Conservation (phyloP, 805 yeast genomes). For the Blastobotrys muscicola region DNA sequence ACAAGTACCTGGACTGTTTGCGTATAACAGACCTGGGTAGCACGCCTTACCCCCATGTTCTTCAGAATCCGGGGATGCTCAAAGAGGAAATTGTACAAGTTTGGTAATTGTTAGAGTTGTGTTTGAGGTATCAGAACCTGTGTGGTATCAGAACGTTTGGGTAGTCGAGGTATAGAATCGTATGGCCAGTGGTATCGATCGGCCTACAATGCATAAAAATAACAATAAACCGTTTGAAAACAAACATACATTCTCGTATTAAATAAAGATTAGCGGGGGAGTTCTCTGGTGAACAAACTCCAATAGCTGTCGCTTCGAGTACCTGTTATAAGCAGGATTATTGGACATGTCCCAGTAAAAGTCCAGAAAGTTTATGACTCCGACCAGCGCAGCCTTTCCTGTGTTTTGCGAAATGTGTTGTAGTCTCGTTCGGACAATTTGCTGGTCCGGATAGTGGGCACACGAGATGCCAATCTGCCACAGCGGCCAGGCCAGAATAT, state of each 20-base stretch:
- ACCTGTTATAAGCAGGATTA: constrained; percentile 1
- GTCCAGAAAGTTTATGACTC: constrained; percentile 2
- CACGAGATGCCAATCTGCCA: constrained; percentile 12
- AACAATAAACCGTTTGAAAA: too few relatives aligned
- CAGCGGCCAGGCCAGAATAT: constrained; percentile 10
- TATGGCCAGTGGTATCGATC: too few relatives aligned
- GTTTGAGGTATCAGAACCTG: too few relatives aligned
- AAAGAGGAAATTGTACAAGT: too few relatives aligned
- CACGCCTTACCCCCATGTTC: too few relatives aligned
- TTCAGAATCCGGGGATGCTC: too few relatives aligned
- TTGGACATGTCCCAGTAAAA: constrained; percentile 1
- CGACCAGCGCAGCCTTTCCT: constrained; percentile 1
- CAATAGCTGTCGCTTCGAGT: constrained; percentile 2
- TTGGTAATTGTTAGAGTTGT: too few relatives aligned
- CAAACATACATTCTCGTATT: constrained; percentile 5
- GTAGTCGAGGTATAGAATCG: too few relatives aligned
- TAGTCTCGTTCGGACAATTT: constrained; percentile 1
- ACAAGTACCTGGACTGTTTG: too few relatives aligned
- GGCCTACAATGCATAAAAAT: too few relatives aligned
- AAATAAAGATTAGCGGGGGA: constrained; percentile 3
- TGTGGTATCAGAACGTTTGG: too few relatives aligned
- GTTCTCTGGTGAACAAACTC: background rate
- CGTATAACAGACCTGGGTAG: too few relatives aligned
- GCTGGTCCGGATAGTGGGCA: constrained; percentile 3
- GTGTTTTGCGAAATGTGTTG: constrained; percentile 2